A percentile compares a stretch with the other conserved stretches of the same genome.
Evolutionary conservation across 176 grass and related monocot genomes (phyloP).

Genomic region (Sorghum bicolor): DNA sequence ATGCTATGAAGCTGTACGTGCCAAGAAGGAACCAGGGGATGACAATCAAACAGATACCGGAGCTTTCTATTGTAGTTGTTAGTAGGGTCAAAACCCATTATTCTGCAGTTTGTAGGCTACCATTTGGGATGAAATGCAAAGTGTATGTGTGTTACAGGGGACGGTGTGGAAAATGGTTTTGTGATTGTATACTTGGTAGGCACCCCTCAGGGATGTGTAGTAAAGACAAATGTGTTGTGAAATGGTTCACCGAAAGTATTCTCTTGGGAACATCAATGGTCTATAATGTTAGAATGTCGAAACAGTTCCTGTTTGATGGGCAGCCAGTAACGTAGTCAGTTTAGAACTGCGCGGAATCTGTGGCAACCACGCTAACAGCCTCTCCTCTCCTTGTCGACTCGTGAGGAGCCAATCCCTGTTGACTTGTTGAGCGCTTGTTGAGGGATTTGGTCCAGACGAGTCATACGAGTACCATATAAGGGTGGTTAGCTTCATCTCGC

Average conservation of each 20-base stretch:
- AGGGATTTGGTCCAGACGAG: too few species aligned
- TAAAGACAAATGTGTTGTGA: not conserved
- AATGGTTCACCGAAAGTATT: not conserved
- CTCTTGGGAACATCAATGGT: not conserved
- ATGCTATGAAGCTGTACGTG: not conserved
- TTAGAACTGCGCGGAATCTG: too few species aligned
- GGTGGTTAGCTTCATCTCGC: too few species aligned
- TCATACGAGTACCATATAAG: too few species aligned
- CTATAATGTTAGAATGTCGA: not conserved
- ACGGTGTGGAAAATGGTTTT: not conserved
- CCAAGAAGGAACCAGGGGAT: not conserved
- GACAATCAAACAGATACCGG: not conserved
- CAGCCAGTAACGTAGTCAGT: too few species aligned
- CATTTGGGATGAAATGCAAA: conserved; percentile 12
- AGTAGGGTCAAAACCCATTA: not conserved
- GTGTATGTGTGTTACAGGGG: not conserved
- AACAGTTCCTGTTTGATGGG: not conserved
- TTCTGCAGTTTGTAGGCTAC: conserved; percentile 9
- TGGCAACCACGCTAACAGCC: too few species aligned
- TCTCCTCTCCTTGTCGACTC: too few species aligned
- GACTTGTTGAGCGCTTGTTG: too few species aligned
- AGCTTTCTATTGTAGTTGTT: not conserved
- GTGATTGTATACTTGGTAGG: not conserved
- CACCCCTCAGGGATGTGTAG: not conserved
- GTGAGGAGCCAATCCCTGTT: too few species aligned